Base-by-base conservation (phyloP, 75 land plant species). In the Sequoia sempervirens region DNA sequence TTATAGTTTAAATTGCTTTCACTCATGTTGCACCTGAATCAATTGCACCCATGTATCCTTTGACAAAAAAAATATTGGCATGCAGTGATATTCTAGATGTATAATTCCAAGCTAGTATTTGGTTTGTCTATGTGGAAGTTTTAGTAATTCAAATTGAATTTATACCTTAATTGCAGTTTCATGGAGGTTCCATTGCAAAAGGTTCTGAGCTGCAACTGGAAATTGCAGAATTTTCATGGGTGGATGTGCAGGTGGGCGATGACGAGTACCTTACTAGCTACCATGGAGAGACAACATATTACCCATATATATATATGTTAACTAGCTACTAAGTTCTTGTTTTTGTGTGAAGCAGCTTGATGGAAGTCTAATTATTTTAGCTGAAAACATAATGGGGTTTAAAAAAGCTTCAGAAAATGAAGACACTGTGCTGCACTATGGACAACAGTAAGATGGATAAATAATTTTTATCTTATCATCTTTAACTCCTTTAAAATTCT, bases 181-280 rank as follows among this genome's bases (percentile, higher is more conserved):
- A 80, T 84, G 98, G 99, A 45, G 99, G 99, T 68, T 92, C 96
- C 11, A 89, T 97, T 75, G 82, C 90, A 28, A 84, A 86, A 83
- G 96, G 96, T 38, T 97, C 99, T 66, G 99, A 97, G 88, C 58
- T 97, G 43, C 98, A 96, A 85, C 76, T 97, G 69, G 99, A 97
- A 84, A 89, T 97, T 72, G 91, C 98, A 76, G 99, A 97, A 83
- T 91, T 97, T 86, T 76, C 87, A 17, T 97, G 99, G 99, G 86
- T 68, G 46, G 79, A 97, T 91, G 99, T 97, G 58, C 82, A 96
- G 93, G 99, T 97, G 83, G 9, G 81, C 64, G 26, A n/a, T 78
- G 43, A 26, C n/a, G 12, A 43, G 47, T 78, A 2, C 80, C 80
- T 23, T 78, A 1, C 50, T 43, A 78, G 80, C 45, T 78, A 45